These are phyloP conservation scores for Stephanodiscus minutulus DNA, from an alignment of 108 stramenopile genomes.

Conservation along the genomic window DNA sequence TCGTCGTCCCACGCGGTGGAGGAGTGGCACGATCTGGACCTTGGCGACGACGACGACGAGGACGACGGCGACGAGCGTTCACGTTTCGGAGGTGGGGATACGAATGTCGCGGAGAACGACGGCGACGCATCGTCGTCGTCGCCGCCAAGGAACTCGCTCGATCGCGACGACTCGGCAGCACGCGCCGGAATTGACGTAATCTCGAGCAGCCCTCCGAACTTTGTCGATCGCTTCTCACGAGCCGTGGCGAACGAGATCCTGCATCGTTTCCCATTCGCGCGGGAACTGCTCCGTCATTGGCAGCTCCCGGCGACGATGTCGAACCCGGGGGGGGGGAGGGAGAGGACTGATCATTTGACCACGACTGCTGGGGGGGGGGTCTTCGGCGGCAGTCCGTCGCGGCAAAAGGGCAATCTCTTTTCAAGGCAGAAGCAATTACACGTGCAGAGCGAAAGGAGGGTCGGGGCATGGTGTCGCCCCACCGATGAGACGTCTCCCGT, in stretches of 20 bases:
- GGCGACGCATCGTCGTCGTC: too few species aligned
- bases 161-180: not conserved
- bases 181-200: not conserved
- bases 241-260: conserved; percentile 2
- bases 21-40: conserved; percentile 32
- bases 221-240: conserved; percentile 7
- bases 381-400: too few species aligned
- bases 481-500: not conserved
- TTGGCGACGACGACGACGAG: too few species aligned
- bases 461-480: conserved; percentile 44
- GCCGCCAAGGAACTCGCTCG: not conserved
- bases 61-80: too few species aligned
- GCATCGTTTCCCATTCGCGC: conserved; percentile 8
- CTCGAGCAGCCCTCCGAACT: not conserved
- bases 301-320: too few species aligned
- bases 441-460: conserved; percentile 1
- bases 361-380: too few species aligned
- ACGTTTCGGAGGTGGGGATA: too few species aligned
- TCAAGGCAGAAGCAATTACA: too few species aligned
- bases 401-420: too few species aligned
- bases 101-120: too few species aligned
- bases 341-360: too few species aligned
- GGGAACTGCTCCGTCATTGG: not conserved
- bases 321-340: not conserved
- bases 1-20: not conserved